These are phyloP conservation scores for Aspergillus glaucus DNA, from an alignment of 2,329 filamentous ascomycete species.

Conservation along the genomic window DNA sequence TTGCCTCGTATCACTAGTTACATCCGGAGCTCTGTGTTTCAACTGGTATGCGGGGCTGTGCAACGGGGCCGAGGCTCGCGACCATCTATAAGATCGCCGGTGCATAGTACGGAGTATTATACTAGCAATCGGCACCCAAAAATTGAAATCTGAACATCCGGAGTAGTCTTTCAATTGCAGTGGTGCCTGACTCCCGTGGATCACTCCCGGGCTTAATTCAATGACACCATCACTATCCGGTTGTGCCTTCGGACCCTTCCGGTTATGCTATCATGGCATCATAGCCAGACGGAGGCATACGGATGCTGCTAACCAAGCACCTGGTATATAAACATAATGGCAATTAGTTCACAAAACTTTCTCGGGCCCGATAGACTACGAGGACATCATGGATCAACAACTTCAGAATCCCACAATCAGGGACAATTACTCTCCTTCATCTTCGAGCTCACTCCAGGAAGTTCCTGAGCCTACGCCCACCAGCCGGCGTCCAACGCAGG, in stretches of 20 bases:
- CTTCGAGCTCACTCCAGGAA: background rate
- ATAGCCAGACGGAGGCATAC: background rate
- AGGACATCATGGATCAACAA: background rate
- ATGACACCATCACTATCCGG: conserved; percentile 7
- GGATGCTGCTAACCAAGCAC: too few species aligned
- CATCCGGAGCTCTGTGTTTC: too few species aligned
- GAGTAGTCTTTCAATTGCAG: too few species aligned
- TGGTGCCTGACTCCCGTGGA: too few species aligned
- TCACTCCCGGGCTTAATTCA: background rate
- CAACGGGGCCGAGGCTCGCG: too few species aligned
- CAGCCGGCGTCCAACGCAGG: conserved; percentile 17
- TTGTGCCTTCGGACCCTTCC: conserved; percentile 2
- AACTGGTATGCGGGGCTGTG: too few species aligned
- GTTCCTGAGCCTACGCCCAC: conserved; percentile 2
- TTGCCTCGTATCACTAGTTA: too few species aligned
- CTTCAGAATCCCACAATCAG: background rate
- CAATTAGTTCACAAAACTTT: background rate
- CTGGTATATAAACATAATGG: background rate
- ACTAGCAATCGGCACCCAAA: too few species aligned
- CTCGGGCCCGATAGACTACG: background rate
- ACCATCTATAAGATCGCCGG: too few species aligned
- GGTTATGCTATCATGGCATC: background rate
- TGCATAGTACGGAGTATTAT: too few species aligned
- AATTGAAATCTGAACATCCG: too few species aligned
- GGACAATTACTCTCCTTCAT: background rate